A percentile compares a stretch with the other conserved stretches of the same genome.
These are phyloP conservation scores for Crataegus laevigata DNA, from an alignment of 306 rosid genomes.

Conservation along the genomic window DNA sequence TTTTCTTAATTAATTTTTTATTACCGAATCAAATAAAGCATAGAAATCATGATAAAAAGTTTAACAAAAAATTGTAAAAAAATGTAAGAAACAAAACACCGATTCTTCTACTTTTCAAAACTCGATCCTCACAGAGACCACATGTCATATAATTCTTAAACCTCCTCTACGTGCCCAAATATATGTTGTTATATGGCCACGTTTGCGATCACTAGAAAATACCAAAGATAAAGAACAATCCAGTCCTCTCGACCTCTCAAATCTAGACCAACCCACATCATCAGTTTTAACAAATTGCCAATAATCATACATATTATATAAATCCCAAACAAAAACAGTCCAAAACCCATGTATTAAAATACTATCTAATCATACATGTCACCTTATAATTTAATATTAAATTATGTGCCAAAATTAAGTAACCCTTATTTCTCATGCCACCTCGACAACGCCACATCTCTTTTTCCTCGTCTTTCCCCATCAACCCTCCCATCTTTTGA, in stretches of 20 bases:
- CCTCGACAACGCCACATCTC: slow-evolving; percentile 6
- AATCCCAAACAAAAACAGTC: not conserved
- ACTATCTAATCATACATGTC: slow-evolving; percentile 9
- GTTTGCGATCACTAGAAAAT: slow-evolving; percentile 28
- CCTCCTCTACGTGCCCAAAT: not conserved
- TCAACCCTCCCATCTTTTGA: slow-evolving; percentile 10
- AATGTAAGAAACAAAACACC: not conserved
- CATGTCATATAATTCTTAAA: not conserved
- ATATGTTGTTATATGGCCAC: slow-evolving; percentile 13
- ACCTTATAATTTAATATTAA: too few species aligned
- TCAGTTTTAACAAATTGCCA: not conserved
- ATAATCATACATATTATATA: not conserved
- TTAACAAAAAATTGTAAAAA: too few species aligned
- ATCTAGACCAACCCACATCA: slow-evolving; percentile 38
- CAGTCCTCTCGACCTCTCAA: slow-evolving; percentile 18
- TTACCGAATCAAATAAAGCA: too few species aligned
- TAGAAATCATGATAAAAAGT: too few species aligned
- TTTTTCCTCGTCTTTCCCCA: slow-evolving; percentile 3
- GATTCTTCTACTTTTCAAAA: not conserved
- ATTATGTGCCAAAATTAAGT: too few species aligned
- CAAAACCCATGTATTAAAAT: not conserved
- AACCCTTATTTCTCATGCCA: not conserved
- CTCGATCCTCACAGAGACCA: not conserved
- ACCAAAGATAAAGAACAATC: slow-evolving; percentile 27
- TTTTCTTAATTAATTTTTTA: too few species aligned